Conservation (phyloP, 371 early-diverging fungal species). For the Rhizopus arrhizus region DNA sequence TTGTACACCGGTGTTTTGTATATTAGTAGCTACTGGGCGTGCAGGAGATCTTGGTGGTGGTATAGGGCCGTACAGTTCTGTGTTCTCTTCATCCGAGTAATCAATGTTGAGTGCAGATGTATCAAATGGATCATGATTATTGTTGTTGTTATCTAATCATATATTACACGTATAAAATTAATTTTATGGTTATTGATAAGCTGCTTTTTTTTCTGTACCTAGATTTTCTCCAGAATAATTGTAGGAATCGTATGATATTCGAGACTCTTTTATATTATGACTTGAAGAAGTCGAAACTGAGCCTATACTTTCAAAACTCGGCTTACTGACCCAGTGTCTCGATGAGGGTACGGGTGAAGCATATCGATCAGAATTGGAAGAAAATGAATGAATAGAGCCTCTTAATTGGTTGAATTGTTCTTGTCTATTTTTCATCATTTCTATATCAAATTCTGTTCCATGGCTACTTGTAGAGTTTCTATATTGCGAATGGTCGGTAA, state of each 20-base stretch:
- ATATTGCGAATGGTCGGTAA: slow-evolving; percentile 22
- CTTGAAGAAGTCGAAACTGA: slow-evolving; percentile 2
- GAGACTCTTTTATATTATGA: background rate
- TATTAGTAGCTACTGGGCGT: background rate
- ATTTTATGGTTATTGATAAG: background rate
- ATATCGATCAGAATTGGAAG: slow-evolving; percentile 33
- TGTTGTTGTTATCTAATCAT: background rate
- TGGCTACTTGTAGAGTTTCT: slow-evolving; percentile 30
- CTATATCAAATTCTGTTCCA: slow-evolving; percentile 18
- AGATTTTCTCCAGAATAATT: slow-evolving; percentile 4
- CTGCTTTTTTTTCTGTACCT: too few relatives aligned
- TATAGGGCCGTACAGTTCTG: background rate
- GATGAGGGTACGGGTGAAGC: slow-evolving; percentile 16
- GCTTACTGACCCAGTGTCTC: slow-evolving; percentile 21
- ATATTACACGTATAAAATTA: background rate
- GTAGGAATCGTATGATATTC: background rate
- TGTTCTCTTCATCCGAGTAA: slow-evolving; percentile 45
- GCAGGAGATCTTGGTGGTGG: background rate
- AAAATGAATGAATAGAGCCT: slow-evolving; percentile 27
- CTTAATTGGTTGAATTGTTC: slow-evolving; percentile 2
- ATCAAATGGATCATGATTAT: slow-evolving; percentile 22
- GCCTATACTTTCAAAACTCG: slow-evolving; percentile 40
- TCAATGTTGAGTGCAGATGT: slow-evolving; percentile 47
- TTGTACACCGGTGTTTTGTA: background rate
- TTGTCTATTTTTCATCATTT: background rate